Conservation (phyloP, 2,329 filamentous ascomycete species). For the Fusarium siculi region DNA sequence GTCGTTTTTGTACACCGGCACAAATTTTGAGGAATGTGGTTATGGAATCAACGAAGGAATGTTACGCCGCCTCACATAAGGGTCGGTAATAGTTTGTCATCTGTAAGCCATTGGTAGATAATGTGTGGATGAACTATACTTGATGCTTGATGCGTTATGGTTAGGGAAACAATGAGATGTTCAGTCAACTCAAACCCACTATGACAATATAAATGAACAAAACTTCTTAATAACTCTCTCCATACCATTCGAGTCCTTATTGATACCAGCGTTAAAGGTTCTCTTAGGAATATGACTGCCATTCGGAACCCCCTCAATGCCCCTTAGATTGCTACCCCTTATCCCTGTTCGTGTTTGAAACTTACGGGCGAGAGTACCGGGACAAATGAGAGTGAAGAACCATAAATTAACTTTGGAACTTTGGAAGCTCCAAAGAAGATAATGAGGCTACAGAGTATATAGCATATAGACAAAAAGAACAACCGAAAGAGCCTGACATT, state of each 20-base stretch:
- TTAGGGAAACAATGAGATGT: slow-evolving; percentile 15
- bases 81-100: slow-evolving; percentile 29
- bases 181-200: slow-evolving; percentile 3
- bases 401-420: neutral
- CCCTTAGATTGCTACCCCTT: neutral
- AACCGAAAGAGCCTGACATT: neutral
- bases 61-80: slow-evolving; percentile 17
- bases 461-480: neutral
- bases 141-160: slow-evolving; percentile 31
- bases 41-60: slow-evolving; percentile 34
- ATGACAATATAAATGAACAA: slow-evolving; percentile 9
- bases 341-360: neutral
- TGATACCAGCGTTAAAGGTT: too few species aligned
- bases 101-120: slow-evolving; percentile 15
- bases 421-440: neutral
- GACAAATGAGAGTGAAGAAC: neutral
- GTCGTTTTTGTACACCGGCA: slow-evolving; percentile 10
- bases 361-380: neutral
- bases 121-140: slow-evolving; percentile 24
- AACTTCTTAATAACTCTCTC: neutral
- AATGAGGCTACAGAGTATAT: neutral
- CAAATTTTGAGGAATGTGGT: slow-evolving; percentile 4
- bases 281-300: neutral
- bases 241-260: neutral
- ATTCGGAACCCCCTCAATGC: neutral